A percentile compares a stretch with the other conserved stretches of the same genome.
Conservation (phyloP, 2,329 filamentous ascomycete genomes). For the Diplodia intermedia region DNA sequence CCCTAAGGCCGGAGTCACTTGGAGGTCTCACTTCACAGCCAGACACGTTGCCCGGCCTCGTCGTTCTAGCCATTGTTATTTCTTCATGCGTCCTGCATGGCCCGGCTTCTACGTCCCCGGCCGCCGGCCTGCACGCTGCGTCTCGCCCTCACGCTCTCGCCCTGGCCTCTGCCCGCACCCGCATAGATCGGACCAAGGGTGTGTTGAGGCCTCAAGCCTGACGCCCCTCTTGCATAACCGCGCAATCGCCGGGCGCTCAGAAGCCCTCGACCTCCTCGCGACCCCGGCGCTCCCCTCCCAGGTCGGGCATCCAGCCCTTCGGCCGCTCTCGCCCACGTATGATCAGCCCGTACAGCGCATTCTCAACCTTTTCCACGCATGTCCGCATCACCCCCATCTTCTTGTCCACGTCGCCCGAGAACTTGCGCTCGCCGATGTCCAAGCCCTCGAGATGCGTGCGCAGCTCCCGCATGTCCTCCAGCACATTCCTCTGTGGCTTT, state of each 20-base stretch:
- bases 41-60: constrained; percentile 25
- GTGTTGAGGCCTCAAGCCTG: constrained; percentile 21
- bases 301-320: constrained; percentile 88
- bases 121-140: constrained; percentile 1
- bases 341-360: constrained; percentile 82
- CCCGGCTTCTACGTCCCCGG: constrained; percentile 16
- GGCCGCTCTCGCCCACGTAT: constrained; percentile 88
- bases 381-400: constrained; percentile 87
- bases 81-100: constrained; percentile 29
- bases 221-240: constrained; percentile 11
- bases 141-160: constrained; percentile 2
- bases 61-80: constrained; percentile 18
- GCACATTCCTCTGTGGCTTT: constrained; percentile 66
- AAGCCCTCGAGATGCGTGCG: constrained; percentile 79
- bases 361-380: constrained; percentile 94
- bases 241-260: constrained; percentile 34
- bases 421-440: constrained; percentile 61
- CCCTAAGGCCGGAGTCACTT: constrained; percentile 5
- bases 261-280: constrained; percentile 53
- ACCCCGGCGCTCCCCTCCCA: constrained; percentile 54
- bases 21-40: constrained; percentile 19
- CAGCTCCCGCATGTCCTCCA: constrained; percentile 81
- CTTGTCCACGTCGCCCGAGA: constrained; percentile 70
- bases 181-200: constrained; percentile 24
- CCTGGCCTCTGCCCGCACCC: constrained; percentile 1